Percentiles rank a stretch among this genome's conserved stretches.
Conservation (phyloP, 169 alveolate genomes). For the Plasmodium coatneyi region DNA sequence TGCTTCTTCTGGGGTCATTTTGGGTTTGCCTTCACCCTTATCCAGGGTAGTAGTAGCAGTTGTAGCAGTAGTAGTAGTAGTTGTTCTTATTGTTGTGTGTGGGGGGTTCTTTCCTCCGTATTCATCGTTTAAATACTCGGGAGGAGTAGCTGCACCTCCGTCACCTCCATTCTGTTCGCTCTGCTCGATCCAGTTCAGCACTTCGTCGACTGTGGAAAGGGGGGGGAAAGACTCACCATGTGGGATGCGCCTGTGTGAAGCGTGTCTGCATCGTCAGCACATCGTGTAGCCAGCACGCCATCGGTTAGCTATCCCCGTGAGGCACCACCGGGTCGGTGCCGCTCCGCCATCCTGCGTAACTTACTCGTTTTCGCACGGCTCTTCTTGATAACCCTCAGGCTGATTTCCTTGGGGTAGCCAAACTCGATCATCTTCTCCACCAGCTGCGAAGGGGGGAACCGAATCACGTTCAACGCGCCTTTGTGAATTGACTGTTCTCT, state of each 20-base stretch:
- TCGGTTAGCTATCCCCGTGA: too few species aligned
- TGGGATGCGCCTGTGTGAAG: too few species aligned
- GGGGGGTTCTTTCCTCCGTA: not conserved
- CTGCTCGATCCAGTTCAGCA: constrained; percentile 56
- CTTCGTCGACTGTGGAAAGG: constrained; percentile 50
- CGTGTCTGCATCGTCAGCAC: not conserved
- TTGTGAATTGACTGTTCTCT: too few species aligned
- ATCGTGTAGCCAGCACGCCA: not conserved
- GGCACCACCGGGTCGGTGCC: too few species aligned
- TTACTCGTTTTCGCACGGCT: constrained; percentile 73
- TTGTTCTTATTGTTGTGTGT: not conserved
- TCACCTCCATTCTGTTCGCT: constrained; percentile 15
- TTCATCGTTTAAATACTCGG: not conserved
- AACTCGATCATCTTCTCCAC: constrained; percentile 51
- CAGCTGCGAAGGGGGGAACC: constrained; percentile 14
- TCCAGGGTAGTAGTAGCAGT: too few species aligned
- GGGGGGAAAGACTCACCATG: not conserved
- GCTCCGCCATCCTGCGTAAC: not conserved
- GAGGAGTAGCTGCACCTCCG: not conserved
- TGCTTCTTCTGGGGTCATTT: constrained; percentile 69
- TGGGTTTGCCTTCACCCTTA: not conserved
- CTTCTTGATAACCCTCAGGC: constrained; percentile 31
- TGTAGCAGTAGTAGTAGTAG: too few species aligned
- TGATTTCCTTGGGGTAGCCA: constrained; percentile 45
- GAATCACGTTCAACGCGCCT: not conserved